Conservation (phyloP, 148 eudicot genomes). For the Tetragonia tetragonoides region DNA sequence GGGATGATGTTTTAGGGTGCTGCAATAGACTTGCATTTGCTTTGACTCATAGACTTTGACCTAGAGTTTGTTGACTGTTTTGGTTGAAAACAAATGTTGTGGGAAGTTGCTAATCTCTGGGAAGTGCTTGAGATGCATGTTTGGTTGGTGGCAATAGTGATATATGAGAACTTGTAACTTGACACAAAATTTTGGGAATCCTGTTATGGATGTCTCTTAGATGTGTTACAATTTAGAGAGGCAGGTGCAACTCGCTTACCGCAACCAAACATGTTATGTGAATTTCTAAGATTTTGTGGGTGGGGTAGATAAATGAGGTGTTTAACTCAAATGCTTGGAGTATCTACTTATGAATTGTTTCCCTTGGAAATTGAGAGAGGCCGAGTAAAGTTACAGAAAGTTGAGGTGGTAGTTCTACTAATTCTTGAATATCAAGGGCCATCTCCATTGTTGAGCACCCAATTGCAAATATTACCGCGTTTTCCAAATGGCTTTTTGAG, state of each 20-base stretch:
- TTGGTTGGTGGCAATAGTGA: not conserved
- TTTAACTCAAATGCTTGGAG: not conserved
- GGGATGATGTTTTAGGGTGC: not conserved
- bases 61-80: not conserved
- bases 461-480: no score
- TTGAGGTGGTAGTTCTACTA: not conserved
- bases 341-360: not conserved
- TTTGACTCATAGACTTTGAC: not conserved
- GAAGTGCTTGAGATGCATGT: not conserved
- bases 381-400: not conserved
- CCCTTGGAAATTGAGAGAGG: not conserved
- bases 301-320: not conserved
- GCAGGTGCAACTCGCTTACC: no score
- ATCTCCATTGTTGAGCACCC: no score
- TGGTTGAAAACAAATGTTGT: not conserved
- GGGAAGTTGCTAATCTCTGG: no score
- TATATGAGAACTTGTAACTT: not conserved
- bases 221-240: no score
- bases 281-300: no score
- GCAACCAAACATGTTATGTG: no score
- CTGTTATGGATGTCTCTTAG: no score
- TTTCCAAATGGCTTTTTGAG: no score
- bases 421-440: not conserved
- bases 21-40: not conserved
- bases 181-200: not conserved